Conservation (phyloP, 495 filamentous ascomycete genomes). For the Daldinia decipiens region DNA sequence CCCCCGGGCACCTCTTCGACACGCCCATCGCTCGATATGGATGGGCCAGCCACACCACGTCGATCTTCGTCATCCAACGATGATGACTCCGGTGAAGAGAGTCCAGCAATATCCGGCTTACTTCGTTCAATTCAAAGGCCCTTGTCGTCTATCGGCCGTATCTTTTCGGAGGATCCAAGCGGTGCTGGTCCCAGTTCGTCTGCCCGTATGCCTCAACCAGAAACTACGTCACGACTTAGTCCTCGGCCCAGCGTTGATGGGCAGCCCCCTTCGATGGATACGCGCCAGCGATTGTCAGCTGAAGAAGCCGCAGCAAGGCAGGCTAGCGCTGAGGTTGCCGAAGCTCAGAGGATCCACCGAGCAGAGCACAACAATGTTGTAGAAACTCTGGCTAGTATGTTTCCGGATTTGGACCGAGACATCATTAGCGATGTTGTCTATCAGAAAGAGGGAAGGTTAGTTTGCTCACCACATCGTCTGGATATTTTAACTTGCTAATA, state of each 20-base stretch:
- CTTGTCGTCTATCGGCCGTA: slow-evolving; percentile 92
- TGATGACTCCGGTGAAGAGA: slow-evolving; percentile 68
- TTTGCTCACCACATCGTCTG: slow-evolving; percentile 27
- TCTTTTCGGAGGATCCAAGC: slow-evolving; percentile 84
- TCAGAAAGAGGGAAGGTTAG: slow-evolving; percentile 90
- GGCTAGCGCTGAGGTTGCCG: slow-evolving; percentile 90
- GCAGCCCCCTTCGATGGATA: slow-evolving; percentile 44
- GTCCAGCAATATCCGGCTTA: slow-evolving; percentile 83
- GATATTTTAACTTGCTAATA: slow-evolving; percentile 32
- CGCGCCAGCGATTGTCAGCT: slow-evolving; percentile 65
- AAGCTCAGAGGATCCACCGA: slow-evolving; percentile 84
- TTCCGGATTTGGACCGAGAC: slow-evolving; percentile 88
- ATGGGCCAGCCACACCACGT: slow-evolving; percentile 51
- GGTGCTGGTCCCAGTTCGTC: slow-evolving; percentile 58
- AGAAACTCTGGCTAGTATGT: slow-evolving; percentile 92
- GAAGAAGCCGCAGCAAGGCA: slow-evolving; percentile 95
- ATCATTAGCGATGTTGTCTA: slow-evolving; percentile 94
- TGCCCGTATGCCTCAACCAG: slow-evolving; percentile 65
- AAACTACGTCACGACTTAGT: slow-evolving; percentile 55
- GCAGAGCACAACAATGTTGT: slow-evolving; percentile 91
- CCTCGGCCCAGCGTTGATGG: slow-evolving; percentile 61
- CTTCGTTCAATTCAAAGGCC: slow-evolving; percentile 92
- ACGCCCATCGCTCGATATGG: slow-evolving; percentile 59
- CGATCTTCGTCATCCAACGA: slow-evolving; percentile 59
- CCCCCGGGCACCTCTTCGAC: slow-evolving; percentile 47